Evolutionary conservation across 805 yeast genomes (phyloP), one percentile per base, ranked within the genome.

Genomic region (Pichia membranifaciens): DNA sequence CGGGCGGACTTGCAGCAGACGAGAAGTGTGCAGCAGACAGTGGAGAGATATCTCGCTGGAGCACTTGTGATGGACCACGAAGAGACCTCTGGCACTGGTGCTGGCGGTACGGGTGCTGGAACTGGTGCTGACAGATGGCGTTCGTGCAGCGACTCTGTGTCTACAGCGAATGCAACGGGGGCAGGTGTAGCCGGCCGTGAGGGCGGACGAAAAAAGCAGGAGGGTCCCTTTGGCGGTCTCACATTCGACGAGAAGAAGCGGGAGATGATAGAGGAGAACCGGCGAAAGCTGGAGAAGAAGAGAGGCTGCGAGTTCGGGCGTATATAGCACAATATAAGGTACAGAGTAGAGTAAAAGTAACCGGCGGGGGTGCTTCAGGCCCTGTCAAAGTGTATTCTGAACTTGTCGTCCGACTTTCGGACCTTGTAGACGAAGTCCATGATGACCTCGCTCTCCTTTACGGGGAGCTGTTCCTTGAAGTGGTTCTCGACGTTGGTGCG

Each of bases 351-450:
- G n/a, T n/a, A n/a, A n/a, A n/a, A n/a, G n/a, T n/a, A n/a, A n/a
- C n/a, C n/a, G n/a, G n/a, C n/a, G n/a, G n/a, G n/a, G n/a, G n/a
- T n/a, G n/a, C n/a, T 25, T 38, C 23, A 41, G 31, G 38, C 50
- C 43, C 57, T 59, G 45, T 63, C 67, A 36, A 66, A 66, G 51
- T 70, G 71, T 54, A 76, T 71, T 22, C 64, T 59, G 67, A 64
- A 65, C 43, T 60, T 60, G 41, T 65, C 61, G 43, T 62, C 62
- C 57, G 86, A 87, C 59, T 87, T 83, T 58, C 80, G 81, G 45
- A 87, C 89, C 57, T 86, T 82, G 68, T 91, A 93, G 47, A 93
- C 72, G 61, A 91, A 93, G 58, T 86, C 89, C 33, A 96, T 87
- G 35, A 91, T 81, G 29, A 85, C 80, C 57, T 91, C 98, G 49